Evolutionary conservation across 208 protist genomes (phyloP).

Genomic region (Balamuthia mandrillaris): DNA sequence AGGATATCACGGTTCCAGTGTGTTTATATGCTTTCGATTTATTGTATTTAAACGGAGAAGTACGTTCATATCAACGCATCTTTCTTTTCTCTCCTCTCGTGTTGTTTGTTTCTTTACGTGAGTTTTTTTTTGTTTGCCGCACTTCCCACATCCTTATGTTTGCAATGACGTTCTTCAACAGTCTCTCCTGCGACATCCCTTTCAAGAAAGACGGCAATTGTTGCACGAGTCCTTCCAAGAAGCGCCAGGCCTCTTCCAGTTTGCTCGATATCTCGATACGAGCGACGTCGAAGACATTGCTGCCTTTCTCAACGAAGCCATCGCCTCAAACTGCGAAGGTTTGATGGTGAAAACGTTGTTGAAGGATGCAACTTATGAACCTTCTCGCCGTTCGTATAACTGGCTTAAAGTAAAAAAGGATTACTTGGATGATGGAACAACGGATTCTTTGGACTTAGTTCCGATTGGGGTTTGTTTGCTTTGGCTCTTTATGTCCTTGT

Average conservation of each 20-base stretch:
- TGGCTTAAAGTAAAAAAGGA: slow-evolving; percentile 99
- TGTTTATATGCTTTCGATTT: slow-evolving; percentile 98
- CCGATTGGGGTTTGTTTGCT: slow-evolving; percentile 90
- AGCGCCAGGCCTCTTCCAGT: slow-evolving; percentile 76
- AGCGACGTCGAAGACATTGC: slow-evolving; percentile 86
- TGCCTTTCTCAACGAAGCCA: slow-evolving; percentile 85
- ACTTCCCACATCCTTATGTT: not conserved
- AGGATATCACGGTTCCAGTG: slow-evolving; percentile 90
- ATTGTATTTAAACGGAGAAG: slow-evolving; percentile 93
- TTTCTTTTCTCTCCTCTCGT: not conserved
- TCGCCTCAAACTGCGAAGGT: slow-evolving; percentile 81
- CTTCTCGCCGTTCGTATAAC: slow-evolving; percentile 89
- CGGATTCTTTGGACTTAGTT: slow-evolving; percentile 97
- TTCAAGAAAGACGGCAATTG: slow-evolving; percentile 79
- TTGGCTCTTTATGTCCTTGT: too few species aligned
- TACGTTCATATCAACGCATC: not conserved
- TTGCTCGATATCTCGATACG: slow-evolving; percentile 78
- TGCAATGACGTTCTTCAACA: slow-evolving; percentile 21
- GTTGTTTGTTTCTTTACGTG: not conserved
- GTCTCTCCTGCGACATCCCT: slow-evolving; percentile 61
- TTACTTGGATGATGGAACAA: slow-evolving; percentile 92
- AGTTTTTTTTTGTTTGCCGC: not conserved
- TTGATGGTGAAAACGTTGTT: slow-evolving; percentile 98
- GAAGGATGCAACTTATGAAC: slow-evolving; percentile 91
- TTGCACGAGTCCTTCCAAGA: slow-evolving; percentile 78